phyloP scores from a whole-genome alignment of 768 basidiomycete genomes.

The Tricholomella constricta region DNA sequence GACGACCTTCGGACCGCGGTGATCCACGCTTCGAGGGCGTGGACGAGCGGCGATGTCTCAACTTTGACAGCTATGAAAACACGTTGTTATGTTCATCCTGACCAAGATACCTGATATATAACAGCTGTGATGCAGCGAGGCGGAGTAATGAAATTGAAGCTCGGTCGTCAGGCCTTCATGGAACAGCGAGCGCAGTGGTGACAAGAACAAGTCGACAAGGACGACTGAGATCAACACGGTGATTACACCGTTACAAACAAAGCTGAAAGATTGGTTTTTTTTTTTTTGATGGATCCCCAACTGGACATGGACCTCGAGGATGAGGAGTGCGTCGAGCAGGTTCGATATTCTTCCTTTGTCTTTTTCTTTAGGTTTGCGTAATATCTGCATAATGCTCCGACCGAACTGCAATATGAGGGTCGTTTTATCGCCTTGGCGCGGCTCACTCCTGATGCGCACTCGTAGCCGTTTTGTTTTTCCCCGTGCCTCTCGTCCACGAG shows the following conservation, averaged over 20 bases:
- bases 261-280: too few species aligned
- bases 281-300: neutral
- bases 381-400: too few species aligned
- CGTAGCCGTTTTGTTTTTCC: neutral
- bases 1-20: conserved; percentile 21
- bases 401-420: neutral
- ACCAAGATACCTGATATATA: neutral
- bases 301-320: neutral
- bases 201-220: conserved; percentile 8
- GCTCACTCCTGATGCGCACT: too few species aligned
- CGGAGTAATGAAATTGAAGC: conserved; percentile 7
- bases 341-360: neutral
- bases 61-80: conserved; percentile 16
- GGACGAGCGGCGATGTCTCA: conserved; percentile 11
- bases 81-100: conserved; percentile 15
- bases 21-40: conserved; percentile 19
- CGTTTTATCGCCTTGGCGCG: neutral
- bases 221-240: too few species aligned
- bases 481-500: neutral
- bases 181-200: neutral
- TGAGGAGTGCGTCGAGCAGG: neutral
- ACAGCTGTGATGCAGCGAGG: conserved; percentile 8
- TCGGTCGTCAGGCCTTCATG: too few species aligned
- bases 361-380: neutral
- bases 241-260: too few species aligned